Evolutionary conservation across 768 basidiomycete genomes (phyloP), one percentile per base, ranked within the genome.

Genomic region (Trametes cinnabarina): DNA sequence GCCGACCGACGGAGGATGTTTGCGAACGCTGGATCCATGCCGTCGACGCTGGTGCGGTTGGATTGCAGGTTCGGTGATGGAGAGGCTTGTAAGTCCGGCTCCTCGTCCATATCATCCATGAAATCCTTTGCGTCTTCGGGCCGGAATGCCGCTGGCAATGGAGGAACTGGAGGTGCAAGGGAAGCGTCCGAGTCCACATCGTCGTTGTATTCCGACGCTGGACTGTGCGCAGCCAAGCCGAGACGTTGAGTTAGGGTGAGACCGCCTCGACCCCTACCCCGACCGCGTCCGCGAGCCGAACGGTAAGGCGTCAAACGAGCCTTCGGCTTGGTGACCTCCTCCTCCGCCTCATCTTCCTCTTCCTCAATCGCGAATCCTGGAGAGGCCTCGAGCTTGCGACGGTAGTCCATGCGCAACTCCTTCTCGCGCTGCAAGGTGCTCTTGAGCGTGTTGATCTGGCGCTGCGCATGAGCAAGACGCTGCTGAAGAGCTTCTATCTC

Each of bases 21-120:
- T 51, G 91, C 90, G 66, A 91, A 94, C 0, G 75, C 80, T 10
- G 93, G 92, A 60, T 94, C 92, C 88, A 94, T 90, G 42, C 90
- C 91, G 55, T 93, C 90, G 4, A 91, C 81, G 64, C 86, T 90
- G 6, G 82, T 82, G 34, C 86, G 78, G 64, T 88, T 88, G 3
- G 85, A 86, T 9, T 68, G 71, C 37, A 74, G 68, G 35, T 72
- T 69, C 10, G 73, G 74, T 9, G 77, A 73, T 1, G 79, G 77
- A 3, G 79, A 80, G 2, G 70, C 63, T 11, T 68, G 60, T 35
- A 67, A 61, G 20, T 67, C 68, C 2, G 57, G 63, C n/a, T 63
- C 58, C 14, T 72, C 73, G 7, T 83, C 83, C 26, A 79, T 80
- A 22, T 79, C 79, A 28, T 79, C 74, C 11, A 69, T 69, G 14